A percentile compares a stretch with the other conserved stretches of the same genome.
phyloP scores from a whole-genome alignment of 805 yeast species.

The Danielozyma ontarioensis region DNA sequence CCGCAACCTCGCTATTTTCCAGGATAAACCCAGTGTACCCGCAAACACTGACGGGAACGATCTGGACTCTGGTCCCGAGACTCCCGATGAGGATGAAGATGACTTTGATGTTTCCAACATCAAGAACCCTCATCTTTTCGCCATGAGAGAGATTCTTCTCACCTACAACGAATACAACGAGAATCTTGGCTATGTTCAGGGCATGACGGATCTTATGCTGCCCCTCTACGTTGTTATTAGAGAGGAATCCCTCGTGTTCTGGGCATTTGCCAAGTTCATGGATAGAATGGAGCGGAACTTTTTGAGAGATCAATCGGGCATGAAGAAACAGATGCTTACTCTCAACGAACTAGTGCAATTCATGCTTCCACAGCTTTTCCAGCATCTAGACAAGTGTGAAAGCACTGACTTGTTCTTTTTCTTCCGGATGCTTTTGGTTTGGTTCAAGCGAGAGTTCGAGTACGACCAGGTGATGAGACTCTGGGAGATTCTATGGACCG shows the following conservation, averaged over 20 bases:
- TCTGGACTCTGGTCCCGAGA: slow-evolving; percentile 26
- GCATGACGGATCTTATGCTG: slow-evolving; percentile 91
- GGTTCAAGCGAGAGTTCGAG: slow-evolving; percentile 89
- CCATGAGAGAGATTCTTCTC: slow-evolving; percentile 69
- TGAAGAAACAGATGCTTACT: slow-evolving; percentile 81
- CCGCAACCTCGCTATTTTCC: slow-evolving; percentile 64
- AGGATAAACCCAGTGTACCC: slow-evolving; percentile 18
- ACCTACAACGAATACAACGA: slow-evolving; percentile 82
- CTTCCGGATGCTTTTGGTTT: slow-evolving; percentile 89
- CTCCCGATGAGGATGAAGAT: slow-evolving; percentile 34
- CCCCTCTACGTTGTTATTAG: slow-evolving; percentile 65
- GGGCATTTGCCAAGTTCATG: slow-evolving; percentile 88
- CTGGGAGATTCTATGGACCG: slow-evolving; percentile 96
- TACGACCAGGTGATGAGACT: slow-evolving; percentile 70
- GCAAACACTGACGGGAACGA: slow-evolving; percentile 10
- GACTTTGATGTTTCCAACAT: slow-evolving; percentile 61
- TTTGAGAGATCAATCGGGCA: slow-evolving; percentile 86
- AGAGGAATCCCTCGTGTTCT: slow-evolving; percentile 78
- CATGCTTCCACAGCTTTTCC: slow-evolving; percentile 79
- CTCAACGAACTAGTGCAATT: slow-evolving; percentile 83
- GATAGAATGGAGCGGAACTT: slow-evolving; percentile 93
- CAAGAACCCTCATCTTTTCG: slow-evolving; percentile 67
- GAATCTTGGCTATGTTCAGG: slow-evolving; percentile 93
- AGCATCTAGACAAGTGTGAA: slow-evolving; percentile 82
- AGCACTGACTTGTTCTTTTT: slow-evolving; percentile 88